Base-by-base conservation (phyloP, 2,329 filamentous ascomycete genomes). In the Elsinoe perseae region DNA sequence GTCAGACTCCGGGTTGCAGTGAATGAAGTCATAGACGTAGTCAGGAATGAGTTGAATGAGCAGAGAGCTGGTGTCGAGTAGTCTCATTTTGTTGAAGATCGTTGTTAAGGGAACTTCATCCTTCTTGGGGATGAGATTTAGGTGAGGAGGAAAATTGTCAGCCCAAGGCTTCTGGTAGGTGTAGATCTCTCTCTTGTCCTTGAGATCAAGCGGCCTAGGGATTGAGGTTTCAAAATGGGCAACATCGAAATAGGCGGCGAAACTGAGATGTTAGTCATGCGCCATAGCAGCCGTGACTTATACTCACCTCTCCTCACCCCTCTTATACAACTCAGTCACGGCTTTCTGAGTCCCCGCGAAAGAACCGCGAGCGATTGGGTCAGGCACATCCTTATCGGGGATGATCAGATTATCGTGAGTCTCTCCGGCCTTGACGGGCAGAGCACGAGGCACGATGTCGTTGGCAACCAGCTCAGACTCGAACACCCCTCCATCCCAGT, bases 111-210 rank as follows among this genome's bases (percentile, higher is more conserved):
- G 58, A 6, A 60, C 60, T 12, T 58, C 56, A 23, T 66, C 61
- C 32, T 61, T 59, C 6, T 60, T 58, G 10, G 64, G 64, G 14
- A 65, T 64, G 10, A 62, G 58, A 27, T 61, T 62, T 8, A 68
- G 57, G 57, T 65, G 64, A n/a, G 66, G 65, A 10, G 66, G 66
- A 28, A 66, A 68, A 5, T 56, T 55, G 54, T 64, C 61, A 28
- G 59, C 59, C 12, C 44, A 43, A 9, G 60, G 56, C 25, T 59
- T 57, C 32, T 61, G 61, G 50, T 60, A 64, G 12, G 57, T 57
- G 36, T 62, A 64, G 10, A 60, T 57, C 14, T 54, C 44, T 48
- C 59, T 54, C 54, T 64, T 62, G 27, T 62, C 55, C 30, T 59
- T 46, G 14, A 63, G 48, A 10, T 54, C 57, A 14, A 61, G 32